A percentile compares a stretch with the other conserved stretches of the same genome.
phyloP scores from a whole-genome alignment of 75 land plant genomes.

The Pinus tabuliformis region DNA sequence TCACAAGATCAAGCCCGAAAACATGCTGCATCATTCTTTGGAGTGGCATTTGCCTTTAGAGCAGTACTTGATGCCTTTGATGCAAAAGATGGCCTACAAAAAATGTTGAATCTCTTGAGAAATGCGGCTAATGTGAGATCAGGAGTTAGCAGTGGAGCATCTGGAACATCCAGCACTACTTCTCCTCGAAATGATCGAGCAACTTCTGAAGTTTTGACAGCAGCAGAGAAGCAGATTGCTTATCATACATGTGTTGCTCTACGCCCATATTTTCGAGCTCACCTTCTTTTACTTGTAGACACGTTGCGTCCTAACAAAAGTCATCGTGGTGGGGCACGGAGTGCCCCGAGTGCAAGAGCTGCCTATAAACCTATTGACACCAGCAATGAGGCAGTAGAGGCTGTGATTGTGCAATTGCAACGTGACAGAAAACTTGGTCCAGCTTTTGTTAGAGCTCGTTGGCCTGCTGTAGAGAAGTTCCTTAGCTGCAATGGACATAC shows the following conservation, averaged over 20 bases:
- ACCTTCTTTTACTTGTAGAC: conserved; percentile 89
- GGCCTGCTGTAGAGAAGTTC: conserved; percentile 89
- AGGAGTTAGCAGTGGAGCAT: conserved; percentile 54
- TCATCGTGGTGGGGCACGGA: conserved; percentile 63
- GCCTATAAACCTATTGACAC: conserved; percentile 90
- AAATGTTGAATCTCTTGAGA: conserved; percentile 67
- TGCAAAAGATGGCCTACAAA: conserved; percentile 77
- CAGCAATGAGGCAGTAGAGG: conserved; percentile 95
- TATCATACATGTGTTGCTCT: conserved; percentile 97
- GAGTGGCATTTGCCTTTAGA: conserved; percentile 88
- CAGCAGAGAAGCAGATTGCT: conserved; percentile 92
- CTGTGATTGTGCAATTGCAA: conserved; percentile 77
- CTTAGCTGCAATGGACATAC: conserved; percentile 74
- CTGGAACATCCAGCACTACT: conserved; percentile 25
- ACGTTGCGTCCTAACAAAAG: conserved; percentile 86
- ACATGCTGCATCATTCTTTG: conserved; percentile 92
- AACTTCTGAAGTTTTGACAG: conserved; percentile 82
- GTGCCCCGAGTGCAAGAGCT: conserved; percentile 59
- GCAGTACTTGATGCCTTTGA: conserved; percentile 95
- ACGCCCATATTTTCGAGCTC: conserved; percentile 94
- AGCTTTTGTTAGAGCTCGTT: conserved; percentile 82
- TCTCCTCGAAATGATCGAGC: conserved; percentile 68
- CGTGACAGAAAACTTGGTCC: conserved; percentile 95
- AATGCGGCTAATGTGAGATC: conserved; percentile 84
- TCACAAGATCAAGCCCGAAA: conserved; percentile 90